Conservation (phyloP, 2,329 filamentous ascomycete genomes). For the Colletotrichum sp. region DNA sequence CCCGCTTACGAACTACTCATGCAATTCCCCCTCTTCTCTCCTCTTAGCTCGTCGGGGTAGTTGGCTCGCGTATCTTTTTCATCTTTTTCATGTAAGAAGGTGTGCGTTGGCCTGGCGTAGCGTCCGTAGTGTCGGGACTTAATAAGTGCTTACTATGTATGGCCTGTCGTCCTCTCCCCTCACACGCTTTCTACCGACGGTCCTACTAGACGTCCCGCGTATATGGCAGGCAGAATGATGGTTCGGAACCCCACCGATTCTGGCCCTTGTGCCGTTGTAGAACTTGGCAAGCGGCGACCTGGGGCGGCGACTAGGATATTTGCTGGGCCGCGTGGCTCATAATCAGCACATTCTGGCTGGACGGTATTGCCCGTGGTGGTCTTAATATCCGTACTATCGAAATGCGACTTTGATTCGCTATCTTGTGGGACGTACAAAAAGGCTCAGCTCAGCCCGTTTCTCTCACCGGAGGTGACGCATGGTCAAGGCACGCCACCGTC, state of each 20-base stretch:
- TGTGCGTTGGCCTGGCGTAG: not conserved
- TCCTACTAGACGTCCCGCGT: not conserved
- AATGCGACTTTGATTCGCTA: not conserved
- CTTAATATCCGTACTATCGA: not conserved
- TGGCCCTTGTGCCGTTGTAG: not conserved
- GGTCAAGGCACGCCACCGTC: not conserved
- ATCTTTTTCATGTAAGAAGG: not conserved
- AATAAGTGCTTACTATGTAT: slow-evolving; percentile 1
- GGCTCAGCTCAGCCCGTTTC: not conserved
- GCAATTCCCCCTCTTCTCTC: not conserved
- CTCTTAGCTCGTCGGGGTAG: not conserved
- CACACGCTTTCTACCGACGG: not conserved
- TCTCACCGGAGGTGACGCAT: not conserved
- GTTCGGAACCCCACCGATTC: not conserved
- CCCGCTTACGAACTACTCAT: not conserved
- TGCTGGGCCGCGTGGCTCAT: not conserved
- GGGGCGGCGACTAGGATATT: slow-evolving; percentile 3
- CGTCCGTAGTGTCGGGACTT: not conserved
- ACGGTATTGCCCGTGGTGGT: not conserved
- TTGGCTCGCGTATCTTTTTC: not conserved
- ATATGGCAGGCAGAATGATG: not conserved
- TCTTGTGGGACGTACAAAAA: slow-evolving; percentile 12
- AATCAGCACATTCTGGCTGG: not conserved
- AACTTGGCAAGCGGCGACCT: not conserved
- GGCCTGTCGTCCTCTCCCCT: not conserved